These are phyloP conservation scores for Stephania cephalantha DNA, from an alignment of 164 flowering plant genomes.

Conservation along the genomic window DNA sequence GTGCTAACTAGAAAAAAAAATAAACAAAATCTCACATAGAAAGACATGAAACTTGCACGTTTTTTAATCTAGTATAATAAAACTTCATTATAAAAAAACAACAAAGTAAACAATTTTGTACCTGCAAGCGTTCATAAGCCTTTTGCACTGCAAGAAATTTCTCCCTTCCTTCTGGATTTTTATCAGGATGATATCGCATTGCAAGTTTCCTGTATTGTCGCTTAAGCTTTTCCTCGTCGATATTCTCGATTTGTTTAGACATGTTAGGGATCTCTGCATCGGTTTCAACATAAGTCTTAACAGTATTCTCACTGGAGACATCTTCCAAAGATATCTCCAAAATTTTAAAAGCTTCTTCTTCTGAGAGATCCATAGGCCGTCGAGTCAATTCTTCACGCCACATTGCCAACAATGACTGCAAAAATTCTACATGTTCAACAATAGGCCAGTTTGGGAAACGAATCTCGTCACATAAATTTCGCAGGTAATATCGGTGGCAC, in stretches of 20 bases:
- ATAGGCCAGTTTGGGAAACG: slow-evolving; percentile 98
- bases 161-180: slow-evolving; percentile 98
- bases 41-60: neutral
- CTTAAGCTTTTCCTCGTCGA: slow-evolving; percentile 98
- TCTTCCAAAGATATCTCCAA: slow-evolving; percentile 85
- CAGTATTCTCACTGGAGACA: slow-evolving; percentile 44
- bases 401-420: slow-evolving; percentile 92
- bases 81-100: neutral
- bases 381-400: slow-evolving; percentile 99
- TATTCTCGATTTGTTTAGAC: slow-evolving; percentile 77
- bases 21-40: neutral
- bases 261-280: slow-evolving; percentile 44
- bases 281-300: slow-evolving; percentile 28
- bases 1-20: neutral
- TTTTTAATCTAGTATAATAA: neutral
- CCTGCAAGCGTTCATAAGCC: slow-evolving; percentile 99
- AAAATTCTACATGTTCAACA: slow-evolving; percentile 96
- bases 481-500: slow-evolving; percentile 98
- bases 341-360: slow-evolving; percentile 96
- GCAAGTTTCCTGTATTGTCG: slow-evolving; percentile 97
- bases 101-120: slow-evolving; percentile 19
- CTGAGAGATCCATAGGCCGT: slow-evolving; percentile 99
- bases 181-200: slow-evolving; percentile 96
- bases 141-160: slow-evolving; percentile 97
- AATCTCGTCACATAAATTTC: slow-evolving; percentile 95